Evolutionary conservation across 345 rosid species (phyloP).

Genomic region (Corchorus capsularis): DNA sequence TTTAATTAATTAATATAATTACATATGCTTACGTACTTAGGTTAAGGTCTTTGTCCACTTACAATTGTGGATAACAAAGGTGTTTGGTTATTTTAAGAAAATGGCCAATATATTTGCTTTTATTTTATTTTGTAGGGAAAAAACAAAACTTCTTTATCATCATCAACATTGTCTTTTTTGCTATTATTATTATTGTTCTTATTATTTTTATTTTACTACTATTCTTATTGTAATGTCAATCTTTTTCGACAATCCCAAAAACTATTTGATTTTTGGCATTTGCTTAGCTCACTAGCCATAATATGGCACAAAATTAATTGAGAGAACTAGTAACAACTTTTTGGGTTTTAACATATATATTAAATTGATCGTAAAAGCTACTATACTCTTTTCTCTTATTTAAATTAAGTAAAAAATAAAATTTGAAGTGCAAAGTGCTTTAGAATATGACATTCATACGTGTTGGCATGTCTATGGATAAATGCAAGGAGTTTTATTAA

Average conservation of each 20-base stretch:
- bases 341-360: neutral
- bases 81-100: conserved; percentile 22
- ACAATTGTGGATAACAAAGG: conserved; percentile 41
- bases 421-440: neutral
- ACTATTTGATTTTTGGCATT: too few relatives aligned
- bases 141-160: neutral
- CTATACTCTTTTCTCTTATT: neutral
- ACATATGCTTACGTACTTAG: conserved; percentile 40
- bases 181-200: conserved; percentile 4
- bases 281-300: neutral
- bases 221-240: neutral
- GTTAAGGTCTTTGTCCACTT: conserved; percentile 49
- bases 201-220: neutral
- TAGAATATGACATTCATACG: neutral
- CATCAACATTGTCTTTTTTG: conserved; percentile 19
- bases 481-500: too few relatives aligned
- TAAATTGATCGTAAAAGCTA: neutral
- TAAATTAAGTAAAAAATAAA: neutral
- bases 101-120: neutral
- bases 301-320: neutral
- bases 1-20: neutral
- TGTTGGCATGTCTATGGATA: too few relatives aligned
- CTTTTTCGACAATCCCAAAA: neutral
- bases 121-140: neutral
- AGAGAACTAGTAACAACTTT: too few relatives aligned